A percentile compares a stretch with the other conserved stretches of the same genome.
Evolutionary conservation across 192 early-diverging fungal species (phyloP).

Genomic region (Coemansia biformis): DNA sequence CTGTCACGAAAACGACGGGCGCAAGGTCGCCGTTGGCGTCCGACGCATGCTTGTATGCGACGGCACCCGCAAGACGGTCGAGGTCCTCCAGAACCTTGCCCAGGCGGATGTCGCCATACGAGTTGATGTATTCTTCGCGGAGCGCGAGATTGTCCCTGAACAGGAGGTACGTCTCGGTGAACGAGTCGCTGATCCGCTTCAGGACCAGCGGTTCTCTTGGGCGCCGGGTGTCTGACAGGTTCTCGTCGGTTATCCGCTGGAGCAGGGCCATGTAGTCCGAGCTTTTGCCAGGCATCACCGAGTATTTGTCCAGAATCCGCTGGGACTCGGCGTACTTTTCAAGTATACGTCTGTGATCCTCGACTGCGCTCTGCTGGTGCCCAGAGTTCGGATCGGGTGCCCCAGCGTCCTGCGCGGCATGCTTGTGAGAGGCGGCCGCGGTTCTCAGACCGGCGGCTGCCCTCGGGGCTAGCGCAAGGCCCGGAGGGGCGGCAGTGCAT

Average conservation of each 20-base stretch:
- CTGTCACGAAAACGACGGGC: conserved; percentile 77
- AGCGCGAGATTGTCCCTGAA: conserved; percentile 70
- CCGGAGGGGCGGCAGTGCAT: too few species aligned
- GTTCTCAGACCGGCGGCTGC: too few species aligned
- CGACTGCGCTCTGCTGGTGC: conserved; percentile 20
- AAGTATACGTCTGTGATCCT: conserved; percentile 48
- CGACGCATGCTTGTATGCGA: conserved; percentile 72
- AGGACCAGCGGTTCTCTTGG: conserved; percentile 46
- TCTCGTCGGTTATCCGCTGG: conserved; percentile 42
- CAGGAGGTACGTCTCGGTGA: conserved; percentile 70
- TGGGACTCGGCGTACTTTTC: conserved; percentile 40
- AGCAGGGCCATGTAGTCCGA: conserved; percentile 47
- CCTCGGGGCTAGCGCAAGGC: too few species aligned
- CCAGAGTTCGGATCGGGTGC: conserved; percentile 6
- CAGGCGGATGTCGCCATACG: conserved; percentile 66
- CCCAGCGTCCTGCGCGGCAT: conserved; percentile 4
- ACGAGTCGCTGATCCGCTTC: conserved; percentile 65
- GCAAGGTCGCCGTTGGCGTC: conserved; percentile 51
- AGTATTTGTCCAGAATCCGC: conserved; percentile 46
- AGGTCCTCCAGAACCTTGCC: conserved; percentile 84
- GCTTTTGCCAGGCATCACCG: conserved; percentile 42
- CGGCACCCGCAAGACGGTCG: conserved; percentile 77
- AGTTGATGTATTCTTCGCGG: conserved; percentile 75
- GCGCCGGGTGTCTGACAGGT: conserved; percentile 20
- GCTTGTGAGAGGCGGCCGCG: conserved; percentile 8